Evolutionary conservation across 805 yeast genomes (phyloP), one percentile per base, ranked within the genome.

Genomic region (Candida quercuum): DNA sequence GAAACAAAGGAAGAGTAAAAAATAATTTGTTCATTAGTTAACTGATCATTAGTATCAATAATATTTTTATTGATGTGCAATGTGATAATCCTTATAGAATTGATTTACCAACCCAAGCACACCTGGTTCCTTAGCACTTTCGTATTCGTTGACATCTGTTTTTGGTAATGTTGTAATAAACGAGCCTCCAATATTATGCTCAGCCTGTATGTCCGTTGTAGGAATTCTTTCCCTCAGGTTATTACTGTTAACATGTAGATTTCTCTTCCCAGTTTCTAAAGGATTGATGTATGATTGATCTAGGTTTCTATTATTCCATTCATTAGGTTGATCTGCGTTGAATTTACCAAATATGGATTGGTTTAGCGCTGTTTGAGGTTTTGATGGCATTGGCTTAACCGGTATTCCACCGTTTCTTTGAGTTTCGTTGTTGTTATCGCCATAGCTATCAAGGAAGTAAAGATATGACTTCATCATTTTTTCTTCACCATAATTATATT

Each of bases 401-500:
- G 37, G 6, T 23, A 32, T 28, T 28, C 38, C 43, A 6, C 51
- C 51, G 32, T 51, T 49, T 14, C 54, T 41, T 24, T 45, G 63
- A 21, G 70, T 61, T 21, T 57, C 62, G 8, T 38, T 34, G 21
- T 32, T 32, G 28, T 54, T 60, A 38, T 66, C 67, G 5, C 80
- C 89, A 59, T 88, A 88, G 49, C 88, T 86, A 52, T 88, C 95
- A 50, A 88, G 63, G 56, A 89, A 89, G 57, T 87, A 81, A 63
- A 89, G 66, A 57, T 87, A 89, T 1, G 96, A 86, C 50, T 86
- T 86, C 62, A 86, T 76, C 96, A 91, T 89, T 56, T 91, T 89
- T 51, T 88, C 93, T 39, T 76, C 76, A 0, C 75, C 69, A 2
- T 69, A 49, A 39, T 69, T 67, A 44, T 72, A 70, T 35, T 57